These are phyloP conservation scores for Aspergillus campestris DNA, from an alignment of 495 filamentous ascomycete genomes.

Conservation along the genomic window DNA sequence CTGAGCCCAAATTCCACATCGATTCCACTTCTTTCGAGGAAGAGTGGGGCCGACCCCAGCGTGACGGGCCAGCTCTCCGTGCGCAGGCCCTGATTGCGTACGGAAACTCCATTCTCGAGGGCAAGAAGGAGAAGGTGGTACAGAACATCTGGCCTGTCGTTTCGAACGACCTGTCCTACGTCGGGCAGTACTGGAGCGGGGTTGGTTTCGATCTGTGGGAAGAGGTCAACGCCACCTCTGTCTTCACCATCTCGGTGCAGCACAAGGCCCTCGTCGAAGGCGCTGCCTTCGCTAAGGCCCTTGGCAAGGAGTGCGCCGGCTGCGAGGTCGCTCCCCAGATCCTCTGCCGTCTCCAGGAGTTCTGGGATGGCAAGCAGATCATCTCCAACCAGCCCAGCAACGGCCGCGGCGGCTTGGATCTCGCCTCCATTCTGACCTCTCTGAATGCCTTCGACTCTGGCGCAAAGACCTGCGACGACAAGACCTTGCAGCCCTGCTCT, in stretches of 20 bases:
- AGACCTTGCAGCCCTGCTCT: slow-evolving; percentile 44
- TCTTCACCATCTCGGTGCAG: slow-evolving; percentile 54
- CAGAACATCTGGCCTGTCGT: slow-evolving; percentile 47
- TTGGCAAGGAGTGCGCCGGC: slow-evolving; percentile 30
- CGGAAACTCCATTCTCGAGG: slow-evolving; percentile 20
- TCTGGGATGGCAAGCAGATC: slow-evolving; percentile 39
- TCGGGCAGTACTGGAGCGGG: slow-evolving; percentile 60
- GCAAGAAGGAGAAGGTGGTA: slow-evolving; percentile 34
- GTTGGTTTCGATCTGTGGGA: slow-evolving; percentile 52
- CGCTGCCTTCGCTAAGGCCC: slow-evolving; percentile 37
- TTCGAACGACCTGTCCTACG: slow-evolving; percentile 51
- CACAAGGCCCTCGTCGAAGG: slow-evolving; percentile 55
- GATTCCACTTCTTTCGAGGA: slow-evolving; percentile 46
- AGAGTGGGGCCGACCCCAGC: slow-evolving; percentile 55
- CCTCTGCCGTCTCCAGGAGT: slow-evolving; percentile 39
- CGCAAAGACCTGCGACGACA: slow-evolving; percentile 36
- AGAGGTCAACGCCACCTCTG: slow-evolving; percentile 51
- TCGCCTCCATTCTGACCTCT: slow-evolving; percentile 37
- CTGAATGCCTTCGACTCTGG: slow-evolving; percentile 41
- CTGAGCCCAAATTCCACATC: slow-evolving; percentile 54
- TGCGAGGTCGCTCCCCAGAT: slow-evolving; percentile 50
- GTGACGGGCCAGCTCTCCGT: slow-evolving; percentile 47
- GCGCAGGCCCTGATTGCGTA: slow-evolving; percentile 33
- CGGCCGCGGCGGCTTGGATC: slow-evolving; percentile 38
- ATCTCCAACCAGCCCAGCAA: slow-evolving; percentile 34